Evolutionary conservation across 2,329 filamentous ascomycete genomes (phyloP), one percentile per base, ranked within the genome.

Genomic region (Zymoseptoria passerinii): DNA sequence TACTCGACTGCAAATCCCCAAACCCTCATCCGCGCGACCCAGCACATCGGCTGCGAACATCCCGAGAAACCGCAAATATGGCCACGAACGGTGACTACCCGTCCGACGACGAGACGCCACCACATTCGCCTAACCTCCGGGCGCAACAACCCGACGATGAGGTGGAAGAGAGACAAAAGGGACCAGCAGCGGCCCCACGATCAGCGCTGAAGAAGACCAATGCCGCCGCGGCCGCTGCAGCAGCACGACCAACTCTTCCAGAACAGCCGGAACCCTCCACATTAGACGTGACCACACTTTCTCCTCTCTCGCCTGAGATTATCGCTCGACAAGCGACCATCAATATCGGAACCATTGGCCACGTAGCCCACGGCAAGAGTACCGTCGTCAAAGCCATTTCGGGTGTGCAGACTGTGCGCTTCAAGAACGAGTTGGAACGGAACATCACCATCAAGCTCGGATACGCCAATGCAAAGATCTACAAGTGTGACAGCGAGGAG

Each of bases 381-480:
- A 99, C 94, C 20, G 94, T 99, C 54, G 94, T 99, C 70, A 99
- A 99, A 83, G 94, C 94, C 70, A 97, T 99, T 70, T 97, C 94
- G 1, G 94, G 94, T 63, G 94, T 99, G 64, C 94, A 99, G 83
- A 99, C 94, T 18, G 94, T 99, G 72, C 86, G 94, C 68, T 99
- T 99, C 83, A 99, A 99, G 88, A 99, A 97, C 80, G 94, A 99
- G 79, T 80, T 96, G 78, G 95, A 97, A 79, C 84, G 94, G 72
- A 99, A 99, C 77, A 99, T 99, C 72, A 99, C 94, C 71, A 99
- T 99, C 82, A 99, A 99, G 85, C 84, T 99, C 70, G 94, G 94
- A 74, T 99, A 99, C 76, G 94, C 94, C 75, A 99, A 99, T 76
- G 94, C 94, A 70, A 97, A 99, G 79, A 92, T 99, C 76, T 99